Evolutionary conservation across 306 rosid species (phyloP).

Genomic region (Sesbania bispinosa): DNA sequence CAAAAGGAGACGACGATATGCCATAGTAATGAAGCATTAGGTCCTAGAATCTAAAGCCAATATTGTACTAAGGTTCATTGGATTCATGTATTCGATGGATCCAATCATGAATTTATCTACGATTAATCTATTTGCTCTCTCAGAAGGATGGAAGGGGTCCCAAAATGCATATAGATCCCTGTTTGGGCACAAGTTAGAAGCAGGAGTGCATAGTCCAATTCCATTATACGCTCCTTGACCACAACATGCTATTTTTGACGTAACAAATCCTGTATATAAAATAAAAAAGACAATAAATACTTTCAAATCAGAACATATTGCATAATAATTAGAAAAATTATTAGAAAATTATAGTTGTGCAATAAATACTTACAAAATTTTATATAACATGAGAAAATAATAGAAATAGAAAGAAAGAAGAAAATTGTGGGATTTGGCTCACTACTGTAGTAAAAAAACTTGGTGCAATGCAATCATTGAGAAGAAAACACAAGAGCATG

Average conservation of each 20-base stretch:
- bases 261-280: slow-evolving; percentile 39
- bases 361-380: too few relatives aligned
- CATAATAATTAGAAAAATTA: not conserved
- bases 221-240: slow-evolving; percentile 56
- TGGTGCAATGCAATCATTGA: too few relatives aligned
- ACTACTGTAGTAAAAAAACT: too few relatives aligned
- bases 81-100: slow-evolving; percentile 36
- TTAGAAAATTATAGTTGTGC: too few relatives aligned
- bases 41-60: slow-evolving; percentile 37
- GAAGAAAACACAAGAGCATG: too few relatives aligned
- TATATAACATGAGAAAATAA: too few relatives aligned
- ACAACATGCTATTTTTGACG: slow-evolving; percentile 52
- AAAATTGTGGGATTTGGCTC: too few relatives aligned
- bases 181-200: slow-evolving; percentile 50
- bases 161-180: slow-evolving; percentile 47
- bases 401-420: too few relatives aligned
- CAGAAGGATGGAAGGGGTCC: slow-evolving; percentile 50
- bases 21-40: slow-evolving; percentile 20
- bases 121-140: slow-evolving; percentile 40
- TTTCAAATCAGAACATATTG: not conserved
- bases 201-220: slow-evolving; percentile 48
- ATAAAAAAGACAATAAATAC: not conserved
- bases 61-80: slow-evolving; percentile 47
- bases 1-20: not conserved
- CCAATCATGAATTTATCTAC: slow-evolving; percentile 48